Evolutionary conservation across 2,329 filamentous ascomycete genomes (phyloP).

Genomic region (Bipolaris bicolor): DNA sequence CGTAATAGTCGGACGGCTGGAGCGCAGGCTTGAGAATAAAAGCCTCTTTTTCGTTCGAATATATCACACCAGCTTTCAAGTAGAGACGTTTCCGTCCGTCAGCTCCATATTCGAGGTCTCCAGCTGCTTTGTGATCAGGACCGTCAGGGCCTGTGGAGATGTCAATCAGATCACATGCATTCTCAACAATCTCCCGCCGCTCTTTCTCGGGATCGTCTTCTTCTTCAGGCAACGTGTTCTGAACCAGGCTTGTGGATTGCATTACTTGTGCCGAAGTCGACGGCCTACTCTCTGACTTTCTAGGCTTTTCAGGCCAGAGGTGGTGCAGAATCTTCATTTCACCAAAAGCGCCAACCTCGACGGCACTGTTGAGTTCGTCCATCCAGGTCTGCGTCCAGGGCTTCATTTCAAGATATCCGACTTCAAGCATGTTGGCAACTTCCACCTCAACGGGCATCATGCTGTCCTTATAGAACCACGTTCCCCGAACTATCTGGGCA

Average conservation of each 20-base stretch:
- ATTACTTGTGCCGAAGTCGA: conserved; percentile 46
- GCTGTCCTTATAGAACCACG: conserved; percentile 97
- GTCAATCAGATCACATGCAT: conserved; percentile 56
- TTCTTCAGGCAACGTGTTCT: conserved; percentile 43
- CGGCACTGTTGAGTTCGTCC: conserved; percentile 86
- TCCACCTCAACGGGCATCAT: conserved; percentile 87
- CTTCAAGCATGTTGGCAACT: conserved; percentile 89
- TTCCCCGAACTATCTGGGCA: conserved; percentile 79
- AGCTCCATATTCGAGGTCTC: conserved; percentile 51
- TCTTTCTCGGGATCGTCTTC: conserved; percentile 53
- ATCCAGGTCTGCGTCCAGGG: conserved; percentile 93
- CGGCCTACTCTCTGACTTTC: conserved; percentile 55
- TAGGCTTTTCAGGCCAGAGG: conserved; percentile 76
- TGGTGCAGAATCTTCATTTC: conserved; percentile 89
- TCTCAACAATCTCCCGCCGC: conserved; percentile 51
- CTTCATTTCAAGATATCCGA: conserved; percentile 83
- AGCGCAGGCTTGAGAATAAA: conserved; percentile 87
- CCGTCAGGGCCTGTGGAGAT: conserved; percentile 54
- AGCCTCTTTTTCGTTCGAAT: conserved; percentile 76
- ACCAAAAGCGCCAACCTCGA: conserved; percentile 86
- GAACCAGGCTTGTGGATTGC: conserved; percentile 37
- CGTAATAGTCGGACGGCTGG: conserved; percentile 83
- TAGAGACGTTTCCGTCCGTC: conserved; percentile 64
- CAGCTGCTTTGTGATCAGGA: conserved; percentile 56
- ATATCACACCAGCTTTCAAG: conserved; percentile 81